phyloP scores from a whole-genome alignment of 2,329 filamentous ascomycete species.

The Pestalotiopsis sp. region DNA sequence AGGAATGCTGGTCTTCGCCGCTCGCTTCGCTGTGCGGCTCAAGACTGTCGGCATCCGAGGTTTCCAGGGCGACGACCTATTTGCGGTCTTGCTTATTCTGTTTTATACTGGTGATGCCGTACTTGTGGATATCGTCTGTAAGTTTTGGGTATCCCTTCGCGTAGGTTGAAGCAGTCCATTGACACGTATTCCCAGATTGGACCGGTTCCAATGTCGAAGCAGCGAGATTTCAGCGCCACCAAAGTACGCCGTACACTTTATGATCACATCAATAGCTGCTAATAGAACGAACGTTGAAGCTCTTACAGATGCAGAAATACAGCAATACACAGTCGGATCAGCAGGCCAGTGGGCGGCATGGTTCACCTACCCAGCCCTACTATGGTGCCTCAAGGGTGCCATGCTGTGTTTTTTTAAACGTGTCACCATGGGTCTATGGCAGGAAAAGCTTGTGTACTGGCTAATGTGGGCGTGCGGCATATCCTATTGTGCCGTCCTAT shows the following conservation, averaged over 20 bases:
- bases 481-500: conserved; percentile 30
- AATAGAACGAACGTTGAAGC: background rate
- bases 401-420: conserved; percentile 32
- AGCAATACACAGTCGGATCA: background rate
- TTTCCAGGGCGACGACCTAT: conserved; percentile 38
- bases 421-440: conserved; percentile 31
- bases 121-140: background rate
- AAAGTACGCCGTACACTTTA: background rate
- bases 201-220: conserved; percentile 1
- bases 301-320: background rate
- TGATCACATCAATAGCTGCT: background rate
- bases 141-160: background rate
- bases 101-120: conserved; percentile 33
- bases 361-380: conserved; percentile 12
- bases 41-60: conserved; percentile 37
- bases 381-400: conserved; percentile 28
- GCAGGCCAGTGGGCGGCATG: background rate
- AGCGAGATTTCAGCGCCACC: background rate
- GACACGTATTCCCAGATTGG: background rate
- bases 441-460: conserved; percentile 29
- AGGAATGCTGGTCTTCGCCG: conserved; percentile 30
- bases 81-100: conserved; percentile 32
- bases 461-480: conserved; percentile 22
- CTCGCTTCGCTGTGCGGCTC: conserved; percentile 34
- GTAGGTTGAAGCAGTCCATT: background rate